Base-by-base conservation (phyloP, 768 basidiomycete species). In the Boletus subparvulus region DNA sequence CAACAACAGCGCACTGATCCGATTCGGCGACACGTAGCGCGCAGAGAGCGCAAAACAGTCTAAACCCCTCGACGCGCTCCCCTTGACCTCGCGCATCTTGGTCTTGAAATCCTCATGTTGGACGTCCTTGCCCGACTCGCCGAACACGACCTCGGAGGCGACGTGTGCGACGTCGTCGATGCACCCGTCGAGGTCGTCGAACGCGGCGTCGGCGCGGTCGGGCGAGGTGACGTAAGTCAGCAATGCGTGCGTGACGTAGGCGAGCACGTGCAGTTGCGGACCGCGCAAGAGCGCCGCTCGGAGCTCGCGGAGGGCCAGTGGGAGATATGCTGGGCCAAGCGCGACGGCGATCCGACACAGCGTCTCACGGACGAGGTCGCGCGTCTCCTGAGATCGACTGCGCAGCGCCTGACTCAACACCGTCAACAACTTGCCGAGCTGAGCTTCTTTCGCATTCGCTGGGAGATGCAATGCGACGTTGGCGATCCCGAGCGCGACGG, bases 181-280 rank as follows among this genome's bases (percentile, higher is more conserved):
- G 60, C 87, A 87, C 16, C 80, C 79, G 61, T 98, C 94, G 2
- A 98, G 78, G 24, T 75, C 78, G 39, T 74, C 69, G 67, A 95
- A 92, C 0, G 69, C 64, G 3, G 75, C 67, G 32, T 80, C 73
- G 65, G 83, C 73, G 13, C 61, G 61, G 6, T 86, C 83, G 0
- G 78, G 77, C 0, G 84, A 77, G 0, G 92, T 94, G 44, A 95
- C 80, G 54, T 92, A 83, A n/a, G 86, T 81, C 37, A 98, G 77
- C 19, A 98, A 73, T 0, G 91, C 82, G 64, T 99, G 95, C 0
- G 83, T 81, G 3, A 87, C 86, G 59, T 87, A 90, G 2, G 95
- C 94, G 32, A 98, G 78, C 17, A 98, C 85, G 69, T 99, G 96
- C 0, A 98, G 81, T 53, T 98, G 96, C 1, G 97, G 96, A 7